These are phyloP conservation scores for Clitopilus hobsonii DNA, from an alignment of 768 basidiomycete genomes.

Conservation along the genomic window DNA sequence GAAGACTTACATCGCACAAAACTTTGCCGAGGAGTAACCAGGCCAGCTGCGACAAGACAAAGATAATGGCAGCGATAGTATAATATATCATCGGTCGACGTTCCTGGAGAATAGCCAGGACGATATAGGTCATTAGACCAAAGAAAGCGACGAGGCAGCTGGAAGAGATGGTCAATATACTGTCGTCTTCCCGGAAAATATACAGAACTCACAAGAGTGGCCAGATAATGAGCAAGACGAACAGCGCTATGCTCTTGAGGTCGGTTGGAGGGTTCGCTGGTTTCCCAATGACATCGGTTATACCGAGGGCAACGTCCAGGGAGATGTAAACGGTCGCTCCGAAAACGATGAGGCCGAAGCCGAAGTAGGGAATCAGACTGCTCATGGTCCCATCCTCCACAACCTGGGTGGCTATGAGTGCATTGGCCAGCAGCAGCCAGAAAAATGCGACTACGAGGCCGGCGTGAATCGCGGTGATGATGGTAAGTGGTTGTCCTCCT, in stretches of 20 bases:
- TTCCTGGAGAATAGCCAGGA: slow-evolving; percentile 73
- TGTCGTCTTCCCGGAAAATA: not conserved
- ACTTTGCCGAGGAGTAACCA: slow-evolving; percentile 78
- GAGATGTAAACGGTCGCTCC: slow-evolving; percentile 77
- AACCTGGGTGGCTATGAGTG: slow-evolving; percentile 78
- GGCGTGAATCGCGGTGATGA: slow-evolving; percentile 74
- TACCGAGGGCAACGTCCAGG: slow-evolving; percentile 71
- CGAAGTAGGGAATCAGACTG: slow-evolving; percentile 53
- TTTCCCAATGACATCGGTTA: slow-evolving; percentile 55
- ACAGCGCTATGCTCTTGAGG: slow-evolving; percentile 69
- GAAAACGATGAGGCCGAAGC: slow-evolving; percentile 21
- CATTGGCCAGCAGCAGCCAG: slow-evolving; percentile 76
- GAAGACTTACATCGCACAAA: slow-evolving; percentile 55
- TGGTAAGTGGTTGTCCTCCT: slow-evolving; percentile 65
- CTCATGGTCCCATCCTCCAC: slow-evolving; percentile 87
- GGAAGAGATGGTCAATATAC: not conserved
- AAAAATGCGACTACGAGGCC: slow-evolving; percentile 74
- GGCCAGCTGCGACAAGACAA: slow-evolving; percentile 75
- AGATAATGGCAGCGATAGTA: slow-evolving; percentile 66
- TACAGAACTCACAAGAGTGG: slow-evolving; percentile 28
- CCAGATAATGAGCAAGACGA: slow-evolving; percentile 78
- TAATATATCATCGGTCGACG: slow-evolving; percentile 77
- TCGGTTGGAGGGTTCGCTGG: slow-evolving; percentile 50
- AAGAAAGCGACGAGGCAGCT: slow-evolving; percentile 57
- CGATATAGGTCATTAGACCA: slow-evolving; percentile 74